phyloP scores from a whole-genome alignment of 2,329 filamentous ascomycete species.

The Sarocladiaceae sp. region DNA sequence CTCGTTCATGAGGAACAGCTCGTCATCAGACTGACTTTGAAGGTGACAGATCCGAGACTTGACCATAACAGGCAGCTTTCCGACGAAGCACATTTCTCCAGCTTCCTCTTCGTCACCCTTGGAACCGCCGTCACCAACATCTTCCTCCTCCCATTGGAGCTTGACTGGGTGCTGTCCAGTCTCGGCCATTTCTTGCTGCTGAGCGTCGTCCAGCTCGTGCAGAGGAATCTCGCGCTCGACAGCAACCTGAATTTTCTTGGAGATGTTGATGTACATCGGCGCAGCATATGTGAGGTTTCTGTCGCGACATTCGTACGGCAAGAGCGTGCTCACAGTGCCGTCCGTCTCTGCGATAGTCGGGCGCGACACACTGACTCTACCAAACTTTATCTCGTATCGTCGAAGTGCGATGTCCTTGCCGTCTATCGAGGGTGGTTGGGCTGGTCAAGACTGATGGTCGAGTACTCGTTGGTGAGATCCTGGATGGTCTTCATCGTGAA shows the following conservation, averaged over 20 bases:
- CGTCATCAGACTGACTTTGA: slow-evolving; percentile 76
- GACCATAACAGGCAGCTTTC: slow-evolving; percentile 95
- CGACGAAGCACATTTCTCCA: slow-evolving; percentile 58
- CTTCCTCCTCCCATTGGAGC: slow-evolving; percentile 58
- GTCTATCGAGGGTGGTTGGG: slow-evolving; percentile 70
- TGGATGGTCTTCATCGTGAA: slow-evolving; percentile 94
- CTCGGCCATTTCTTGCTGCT: slow-evolving; percentile 49
- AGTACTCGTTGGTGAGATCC: slow-evolving; percentile 89
- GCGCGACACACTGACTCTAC: slow-evolving; percentile 80
- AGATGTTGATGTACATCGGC: slow-evolving; percentile 85
- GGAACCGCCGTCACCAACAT: slow-evolving; percentile 45
- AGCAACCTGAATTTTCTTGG: slow-evolving; percentile 78
- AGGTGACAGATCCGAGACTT: slow-evolving; percentile 95
- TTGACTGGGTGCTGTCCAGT: slow-evolving; percentile 56
- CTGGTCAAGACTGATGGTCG: slow-evolving; percentile 87
- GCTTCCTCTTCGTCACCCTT: slow-evolving; percentile 42
- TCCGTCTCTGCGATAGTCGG: slow-evolving; percentile 93
- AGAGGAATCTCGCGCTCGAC: slow-evolving; percentile 67
- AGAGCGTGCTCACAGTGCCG: slow-evolving; percentile 77
- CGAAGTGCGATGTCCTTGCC: slow-evolving; percentile 80
- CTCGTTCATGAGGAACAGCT: slow-evolving; percentile 88
- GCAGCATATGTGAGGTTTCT: slow-evolving; percentile 95
- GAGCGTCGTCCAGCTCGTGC: slow-evolving; percentile 65
- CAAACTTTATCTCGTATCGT: slow-evolving; percentile 93
- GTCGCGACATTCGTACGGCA: slow-evolving; percentile 91